Base-by-base conservation (phyloP, 768 basidiomycete genomes). In the Pholiota microspora region DNA sequence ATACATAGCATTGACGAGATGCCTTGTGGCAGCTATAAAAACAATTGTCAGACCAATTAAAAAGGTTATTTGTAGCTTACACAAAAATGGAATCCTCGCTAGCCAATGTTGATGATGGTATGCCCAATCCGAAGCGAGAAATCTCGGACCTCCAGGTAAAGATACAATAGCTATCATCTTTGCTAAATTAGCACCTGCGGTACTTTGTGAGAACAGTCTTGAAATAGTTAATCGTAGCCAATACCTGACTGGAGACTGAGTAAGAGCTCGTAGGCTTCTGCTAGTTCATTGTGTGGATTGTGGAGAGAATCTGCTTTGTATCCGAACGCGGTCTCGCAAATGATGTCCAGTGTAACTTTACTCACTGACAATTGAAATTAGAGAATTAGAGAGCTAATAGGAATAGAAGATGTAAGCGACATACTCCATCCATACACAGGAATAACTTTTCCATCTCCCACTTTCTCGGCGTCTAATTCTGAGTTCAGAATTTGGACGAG, bases 341-440 rank as follows among this genome's bases (percentile, higher is more conserved):
- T 80, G 56, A 80, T 77, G 55, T 81, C 78, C 15, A 81, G 67
- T 0, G 79, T 80, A 1, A 75, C 75, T 64, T 77, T 79, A 56
- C 75, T 75, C 74, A 79, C 77, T 79, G 45, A 3, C 13, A 46
- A 24, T 16, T 13, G 31, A 54, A 38, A 34, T 34, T 46, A 25
- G 27, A 40, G 48, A 40, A 53, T 31, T 28, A 31, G 9, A 23
- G 2, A 18, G 3, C 38, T 10, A 6, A 12, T 24, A 24, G 21
- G 15, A 23, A 42, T 25, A 10, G 31, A n/a, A 21, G 34, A 23
- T 54, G 24, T 27, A 31, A 35, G 46, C 7, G 10, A 72, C 77
- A 21, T 62, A 79, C 78, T 74, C 77, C 76, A 80, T 21, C 78
- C 75, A 58, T 79, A 75, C 34, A 76, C 63, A 24, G 57, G 62